Conservation (phyloP, 805 yeast species). For the Jamesozyma jinghongensis region DNA sequence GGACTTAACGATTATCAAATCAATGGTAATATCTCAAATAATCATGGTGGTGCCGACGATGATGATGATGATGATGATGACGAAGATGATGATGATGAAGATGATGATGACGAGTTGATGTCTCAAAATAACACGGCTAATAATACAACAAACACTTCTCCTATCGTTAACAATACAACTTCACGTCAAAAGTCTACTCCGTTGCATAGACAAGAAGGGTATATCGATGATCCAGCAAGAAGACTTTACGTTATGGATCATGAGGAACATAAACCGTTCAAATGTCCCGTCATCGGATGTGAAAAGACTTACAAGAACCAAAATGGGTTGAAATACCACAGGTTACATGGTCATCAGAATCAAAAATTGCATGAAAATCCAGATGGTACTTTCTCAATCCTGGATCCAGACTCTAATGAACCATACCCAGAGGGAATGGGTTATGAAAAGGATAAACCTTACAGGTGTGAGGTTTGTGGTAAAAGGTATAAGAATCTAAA, state of each 20-base stretch:
- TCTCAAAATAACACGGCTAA: not conserved
- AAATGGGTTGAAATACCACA: slow-evolving; percentile 92
- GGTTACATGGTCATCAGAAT: slow-evolving; percentile 94
- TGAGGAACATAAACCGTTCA: slow-evolving; percentile 88
- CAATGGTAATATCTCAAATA: no score
- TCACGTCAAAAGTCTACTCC: slow-evolving; percentile 4
- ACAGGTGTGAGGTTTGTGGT: slow-evolving; percentile 97
- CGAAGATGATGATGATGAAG: slow-evolving; percentile 22
- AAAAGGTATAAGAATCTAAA: slow-evolving; percentile 92
- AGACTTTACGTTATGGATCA: slow-evolving; percentile 86
- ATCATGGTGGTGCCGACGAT: slow-evolving; percentile 14
- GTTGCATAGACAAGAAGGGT: slow-evolving; percentile 41
- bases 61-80: slow-evolving; percentile 19
- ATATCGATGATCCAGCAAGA: slow-evolving; percentile 95
- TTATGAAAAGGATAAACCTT: slow-evolving; percentile 95
- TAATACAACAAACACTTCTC: slow-evolving; percentile 1
- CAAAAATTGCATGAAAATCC: slow-evolving; percentile 84
- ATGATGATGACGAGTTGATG: slow-evolving; percentile 20
- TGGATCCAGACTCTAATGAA: slow-evolving; percentile 82
- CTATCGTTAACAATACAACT: not conserved
- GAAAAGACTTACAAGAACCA: slow-evolving; percentile 96
- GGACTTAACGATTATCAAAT: slow-evolving; percentile 6
- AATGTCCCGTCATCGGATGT: slow-evolving; percentile 97
- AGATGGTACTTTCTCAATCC: slow-evolving; percentile 86
- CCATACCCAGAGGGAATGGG: slow-evolving; percentile 92